phyloP scores from a whole-genome alignment of 129 eudicot genomes.

The Centaurea solstitialis region DNA sequence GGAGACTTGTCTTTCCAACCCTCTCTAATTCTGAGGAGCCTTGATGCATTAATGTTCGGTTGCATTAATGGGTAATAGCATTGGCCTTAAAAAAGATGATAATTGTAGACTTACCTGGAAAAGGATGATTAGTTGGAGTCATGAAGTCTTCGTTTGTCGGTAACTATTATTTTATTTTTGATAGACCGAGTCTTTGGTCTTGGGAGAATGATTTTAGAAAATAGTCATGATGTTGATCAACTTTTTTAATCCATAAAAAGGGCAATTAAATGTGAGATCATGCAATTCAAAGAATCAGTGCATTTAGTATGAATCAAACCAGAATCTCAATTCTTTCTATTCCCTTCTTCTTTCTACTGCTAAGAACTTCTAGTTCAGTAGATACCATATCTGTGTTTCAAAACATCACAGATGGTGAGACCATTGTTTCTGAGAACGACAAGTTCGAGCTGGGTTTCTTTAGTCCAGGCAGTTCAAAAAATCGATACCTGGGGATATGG shows the following conservation, averaged over 20 bases:
- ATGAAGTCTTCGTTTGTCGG: background rate
- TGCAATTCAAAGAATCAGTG: background rate
- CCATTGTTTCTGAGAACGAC: constrained; percentile 23
- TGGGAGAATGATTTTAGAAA: too few relatives aligned
- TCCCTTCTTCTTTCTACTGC: constrained; percentile 1
- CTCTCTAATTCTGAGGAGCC: too few relatives aligned
- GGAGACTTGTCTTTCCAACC: too few relatives aligned
- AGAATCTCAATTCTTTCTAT: background rate
- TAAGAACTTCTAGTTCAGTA: constrained; percentile 7
- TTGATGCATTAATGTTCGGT: too few relatives aligned
- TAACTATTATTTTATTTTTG: too few relatives aligned
- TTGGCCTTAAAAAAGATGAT: background rate
- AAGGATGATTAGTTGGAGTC: background rate
- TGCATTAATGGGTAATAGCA: background rate
- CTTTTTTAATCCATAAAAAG: background rate
- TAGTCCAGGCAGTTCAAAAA: constrained; percentile 32
- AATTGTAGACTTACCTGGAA: too few relatives aligned
- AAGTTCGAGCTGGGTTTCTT: constrained; percentile 39
- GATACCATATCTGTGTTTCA: constrained; percentile 21
- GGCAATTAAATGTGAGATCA: background rate
- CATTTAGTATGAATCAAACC: background rate
- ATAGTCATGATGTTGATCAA: background rate
- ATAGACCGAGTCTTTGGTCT: background rate
- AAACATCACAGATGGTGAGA: constrained; percentile 31
- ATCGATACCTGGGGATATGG: constrained; percentile 31